These are phyloP conservation scores for Eucalyptus erythrocorys DNA, from an alignment of 345 rosid genomes.

Conservation along the genomic window DNA sequence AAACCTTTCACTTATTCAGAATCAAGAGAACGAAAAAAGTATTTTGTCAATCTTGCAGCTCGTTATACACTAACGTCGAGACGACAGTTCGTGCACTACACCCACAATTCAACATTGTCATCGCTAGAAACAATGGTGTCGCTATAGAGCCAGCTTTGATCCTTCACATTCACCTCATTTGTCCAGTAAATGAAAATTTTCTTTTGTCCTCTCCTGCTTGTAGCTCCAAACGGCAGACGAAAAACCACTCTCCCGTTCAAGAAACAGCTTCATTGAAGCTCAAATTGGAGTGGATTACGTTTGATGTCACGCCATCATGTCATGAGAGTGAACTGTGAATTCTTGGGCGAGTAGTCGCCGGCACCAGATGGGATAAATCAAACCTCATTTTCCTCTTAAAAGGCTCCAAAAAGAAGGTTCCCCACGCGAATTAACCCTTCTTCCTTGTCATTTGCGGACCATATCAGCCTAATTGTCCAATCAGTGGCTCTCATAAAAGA, in stretches of 20 bases:
- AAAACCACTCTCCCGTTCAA: neutral
- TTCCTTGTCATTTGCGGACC: neutral
- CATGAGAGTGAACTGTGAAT: neutral
- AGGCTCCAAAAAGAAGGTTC: neutral
- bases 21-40: neutral
- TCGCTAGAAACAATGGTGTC: neutral
- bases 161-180: neutral
- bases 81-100: fast-evolving
- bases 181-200: neutral
- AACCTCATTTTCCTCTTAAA: neutral
- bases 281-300: neutral
- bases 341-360: neutral
- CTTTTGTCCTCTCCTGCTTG: neutral
- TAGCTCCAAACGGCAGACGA: neutral
- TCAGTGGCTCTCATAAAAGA: neutral
- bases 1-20: neutral
- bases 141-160: neutral
- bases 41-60: neutral
- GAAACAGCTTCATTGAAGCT: neutral
- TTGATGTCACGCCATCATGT: neutral
- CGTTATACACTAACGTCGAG: neutral
- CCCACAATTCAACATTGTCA: neutral
- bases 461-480: neutral
- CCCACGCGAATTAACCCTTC: neutral
- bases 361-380: neutral